These are phyloP conservation scores for Apiospora pterosperma DNA, from an alignment of 2,329 filamentous ascomycete genomes.

Conservation along the genomic window DNA sequence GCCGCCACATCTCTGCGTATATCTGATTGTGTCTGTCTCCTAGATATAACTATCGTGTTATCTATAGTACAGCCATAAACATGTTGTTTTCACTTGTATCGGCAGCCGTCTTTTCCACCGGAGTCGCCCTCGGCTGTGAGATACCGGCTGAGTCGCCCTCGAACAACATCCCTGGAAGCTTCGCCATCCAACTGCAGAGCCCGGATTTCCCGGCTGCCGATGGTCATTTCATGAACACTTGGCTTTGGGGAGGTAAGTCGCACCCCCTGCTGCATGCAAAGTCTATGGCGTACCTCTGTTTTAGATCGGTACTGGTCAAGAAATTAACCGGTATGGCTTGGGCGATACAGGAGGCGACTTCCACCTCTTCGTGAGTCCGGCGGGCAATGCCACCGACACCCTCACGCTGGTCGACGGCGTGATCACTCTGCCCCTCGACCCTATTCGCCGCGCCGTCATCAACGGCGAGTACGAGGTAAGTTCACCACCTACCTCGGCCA, in stretches of 20 bases:
- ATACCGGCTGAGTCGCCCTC: slow-evolving; percentile 25
- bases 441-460: slow-evolving; percentile 34
- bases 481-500: neutral
- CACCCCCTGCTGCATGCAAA: neutral
- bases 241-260: slow-evolving; percentile 28
- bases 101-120: slow-evolving; percentile 9
- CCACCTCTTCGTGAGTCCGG: slow-evolving; percentile 35
- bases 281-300: too few relatives aligned
- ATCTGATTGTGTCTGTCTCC: too few relatives aligned
- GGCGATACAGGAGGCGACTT: slow-evolving; percentile 27
- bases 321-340: neutral
- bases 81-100: neutral
- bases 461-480: slow-evolving; percentile 36
- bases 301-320: too few relatives aligned
- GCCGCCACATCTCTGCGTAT: neutral
- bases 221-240: slow-evolving; percentile 33
- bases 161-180: slow-evolving; percentile 30
- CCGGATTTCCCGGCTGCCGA: slow-evolving; percentile 31
- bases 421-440: slow-evolving; percentile 27
- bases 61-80: neutral
- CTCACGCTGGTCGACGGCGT: slow-evolving; percentile 36
- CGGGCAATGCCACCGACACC: slow-evolving; percentile 32
- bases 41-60: too few relatives aligned
- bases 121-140: slow-evolving; percentile 22
- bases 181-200: slow-evolving; percentile 35